Conservation (phyloP, 1,284 basidiomycete genomes). For the Thecaphora thlaspeos region DNA sequence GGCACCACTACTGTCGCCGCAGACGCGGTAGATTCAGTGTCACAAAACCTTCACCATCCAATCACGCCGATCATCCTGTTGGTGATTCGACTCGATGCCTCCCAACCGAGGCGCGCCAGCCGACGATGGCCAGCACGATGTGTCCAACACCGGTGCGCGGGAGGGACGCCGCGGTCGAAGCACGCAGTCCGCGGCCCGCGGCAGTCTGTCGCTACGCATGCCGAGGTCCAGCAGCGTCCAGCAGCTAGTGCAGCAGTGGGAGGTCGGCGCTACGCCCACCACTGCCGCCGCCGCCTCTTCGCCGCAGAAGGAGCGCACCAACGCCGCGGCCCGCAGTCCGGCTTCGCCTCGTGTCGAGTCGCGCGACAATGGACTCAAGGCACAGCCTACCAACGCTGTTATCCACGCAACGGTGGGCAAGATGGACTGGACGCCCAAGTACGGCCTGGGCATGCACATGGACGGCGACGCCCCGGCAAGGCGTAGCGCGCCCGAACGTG, state of each 20-base stretch:
- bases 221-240: slow-evolving; percentile 21
- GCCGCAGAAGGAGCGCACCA: too few relatives aligned
- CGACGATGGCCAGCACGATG: too few relatives aligned
- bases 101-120: too few relatives aligned
- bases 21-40: too few relatives aligned
- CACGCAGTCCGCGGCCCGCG: background rate
- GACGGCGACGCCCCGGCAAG: background rate
- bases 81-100: too few relatives aligned
- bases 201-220: slow-evolving; percentile 13
- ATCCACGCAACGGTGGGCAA: slow-evolving; percentile 24
- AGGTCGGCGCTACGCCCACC: slow-evolving; percentile 8
- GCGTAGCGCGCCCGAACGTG: too few relatives aligned
- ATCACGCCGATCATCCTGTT: too few relatives aligned
- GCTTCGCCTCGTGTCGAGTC: slow-evolving; percentile 6
- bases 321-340: too few relatives aligned
- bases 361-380: background rate
- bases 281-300: background rate
- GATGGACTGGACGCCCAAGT: slow-evolving; percentile 34
- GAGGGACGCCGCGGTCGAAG: too few relatives aligned
- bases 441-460: slow-evolving; percentile 7
- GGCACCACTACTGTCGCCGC: too few relatives aligned
- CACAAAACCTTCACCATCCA: too few relatives aligned
- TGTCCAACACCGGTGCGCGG: too few relatives aligned
- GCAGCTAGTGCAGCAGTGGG: slow-evolving; percentile 28
- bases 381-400: background rate